Evolutionary conservation across 192 early-diverging fungal species (phyloP).

Genomic region (Ambispora gerdemannii): DNA sequence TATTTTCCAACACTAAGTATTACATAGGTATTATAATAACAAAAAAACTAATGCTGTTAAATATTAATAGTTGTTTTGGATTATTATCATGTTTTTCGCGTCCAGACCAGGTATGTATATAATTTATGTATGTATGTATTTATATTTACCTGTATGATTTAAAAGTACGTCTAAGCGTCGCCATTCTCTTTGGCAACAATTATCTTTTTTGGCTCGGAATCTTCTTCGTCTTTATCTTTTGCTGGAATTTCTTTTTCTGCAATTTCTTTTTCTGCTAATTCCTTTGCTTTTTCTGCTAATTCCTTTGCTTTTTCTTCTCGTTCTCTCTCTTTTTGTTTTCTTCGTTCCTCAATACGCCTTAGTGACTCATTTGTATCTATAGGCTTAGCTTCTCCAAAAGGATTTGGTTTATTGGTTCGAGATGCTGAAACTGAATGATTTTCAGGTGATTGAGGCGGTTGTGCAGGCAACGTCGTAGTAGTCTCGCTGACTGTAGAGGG

Average conservation of each 20-base stretch:
- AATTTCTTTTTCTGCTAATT: not conserved
- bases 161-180: not conserved
- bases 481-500: not conserved
- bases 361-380: slow-evolving; percentile 57
- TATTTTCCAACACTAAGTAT: no score
- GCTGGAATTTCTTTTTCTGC: not conserved
- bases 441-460: not conserved
- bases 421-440: slow-evolving; percentile 25
- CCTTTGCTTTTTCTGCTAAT: not conserved
- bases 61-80: not conserved
- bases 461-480: not conserved
- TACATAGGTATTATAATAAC: not conserved
- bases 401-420: slow-evolving; percentile 48
- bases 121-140: no score
- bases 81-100: not conserved
- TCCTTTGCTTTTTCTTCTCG: slow-evolving; percentile 44
- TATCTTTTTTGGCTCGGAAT: not conserved
- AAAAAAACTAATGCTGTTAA: not conserved
- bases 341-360: slow-evolving; percentile 53
- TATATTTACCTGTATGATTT: not conserved
- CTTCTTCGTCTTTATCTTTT: not conserved
- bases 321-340: slow-evolving; percentile 46
- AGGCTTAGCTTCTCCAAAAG: slow-evolving; percentile 63
- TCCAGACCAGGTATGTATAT: not conserved
- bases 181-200: slow-evolving; percentile 16